Conservation (phyloP, 495 filamentous ascomycete species). For the Xylaria telfairii region DNA sequence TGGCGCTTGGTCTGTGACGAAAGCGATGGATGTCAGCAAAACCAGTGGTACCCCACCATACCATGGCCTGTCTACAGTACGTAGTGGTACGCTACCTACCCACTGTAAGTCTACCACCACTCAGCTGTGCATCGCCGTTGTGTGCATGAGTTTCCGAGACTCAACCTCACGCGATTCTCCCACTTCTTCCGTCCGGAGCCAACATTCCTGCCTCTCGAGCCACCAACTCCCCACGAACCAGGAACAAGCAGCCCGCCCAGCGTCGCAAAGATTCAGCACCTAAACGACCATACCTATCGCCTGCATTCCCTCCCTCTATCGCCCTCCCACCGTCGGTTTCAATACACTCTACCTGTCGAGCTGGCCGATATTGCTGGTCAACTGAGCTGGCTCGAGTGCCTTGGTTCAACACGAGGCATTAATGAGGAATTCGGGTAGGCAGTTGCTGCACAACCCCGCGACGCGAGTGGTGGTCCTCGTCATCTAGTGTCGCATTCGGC, state of each 20-base stretch:
- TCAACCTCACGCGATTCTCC: conserved; percentile 6
- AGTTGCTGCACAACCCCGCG: background rate
- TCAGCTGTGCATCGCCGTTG: background rate
- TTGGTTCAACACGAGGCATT: conserved; percentile 8
- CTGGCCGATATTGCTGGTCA: background rate
- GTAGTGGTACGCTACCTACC: no score
- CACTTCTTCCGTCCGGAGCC: background rate
- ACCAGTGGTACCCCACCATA: conserved; percentile 5
- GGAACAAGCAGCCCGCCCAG: background rate
- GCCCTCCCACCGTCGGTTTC: background rate
- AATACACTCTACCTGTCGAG: background rate
- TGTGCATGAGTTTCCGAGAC: background rate
- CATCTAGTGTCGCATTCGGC: background rate
- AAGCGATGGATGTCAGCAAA: conserved; percentile 6
- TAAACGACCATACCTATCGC: background rate
- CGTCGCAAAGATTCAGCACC: background rate
- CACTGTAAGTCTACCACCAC: no score
- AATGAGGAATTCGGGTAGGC: background rate
- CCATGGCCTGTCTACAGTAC: background rate
- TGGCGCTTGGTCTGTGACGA: conserved; percentile 11
- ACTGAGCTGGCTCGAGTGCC: background rate
- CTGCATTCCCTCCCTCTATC: background rate
- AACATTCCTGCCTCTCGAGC: background rate
- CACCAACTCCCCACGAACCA: background rate
- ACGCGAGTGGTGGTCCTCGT: background rate